A percentile compares a stretch with the other conserved stretches of the same genome.
These are phyloP conservation scores for Aspergillus cavernicola DNA, from an alignment of 495 filamentous ascomycete genomes.

Conservation along the genomic window DNA sequence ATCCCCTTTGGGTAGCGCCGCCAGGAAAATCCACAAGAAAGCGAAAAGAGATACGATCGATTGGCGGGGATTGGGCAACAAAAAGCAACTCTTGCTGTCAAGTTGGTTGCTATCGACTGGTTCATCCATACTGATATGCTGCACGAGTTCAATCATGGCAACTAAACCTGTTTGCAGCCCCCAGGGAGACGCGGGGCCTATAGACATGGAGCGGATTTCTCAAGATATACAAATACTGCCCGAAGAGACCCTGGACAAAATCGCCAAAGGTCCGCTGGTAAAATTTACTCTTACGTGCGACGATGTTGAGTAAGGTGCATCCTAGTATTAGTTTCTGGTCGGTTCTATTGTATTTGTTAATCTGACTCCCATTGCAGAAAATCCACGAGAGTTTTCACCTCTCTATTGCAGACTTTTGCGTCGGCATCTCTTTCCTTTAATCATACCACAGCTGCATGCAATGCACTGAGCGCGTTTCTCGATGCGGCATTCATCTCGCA, in stretches of 20 bases:
- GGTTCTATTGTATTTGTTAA: background rate
- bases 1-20: constrained; percentile 21
- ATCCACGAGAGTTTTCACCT: constrained; percentile 35
- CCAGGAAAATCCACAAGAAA: constrained; percentile 29
- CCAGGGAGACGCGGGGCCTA: constrained; percentile 7
- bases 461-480: constrained; percentile 45
- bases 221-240: constrained; percentile 38
- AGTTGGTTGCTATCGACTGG: constrained; percentile 6
- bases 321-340: constrained; percentile 1
- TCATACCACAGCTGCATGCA: constrained; percentile 44
- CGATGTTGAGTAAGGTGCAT: constrained; percentile 32
- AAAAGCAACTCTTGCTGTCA: constrained; percentile 6
- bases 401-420: constrained; percentile 36
- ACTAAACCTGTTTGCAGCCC: constrained; percentile 16
- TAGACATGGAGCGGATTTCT: constrained; percentile 35
- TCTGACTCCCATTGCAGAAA: constrained; percentile 30
- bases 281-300: constrained; percentile 34
- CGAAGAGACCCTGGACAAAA: constrained; percentile 33
- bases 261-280: constrained; percentile 39
- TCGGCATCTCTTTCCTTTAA: constrained; percentile 33
- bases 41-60: constrained; percentile 17
- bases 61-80: constrained; percentile 18
- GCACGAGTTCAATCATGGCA: constrained; percentile 23
- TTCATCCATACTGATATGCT: constrained; percentile 18
- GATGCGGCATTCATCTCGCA: constrained; percentile 40